Evolutionary conservation across 192 early-diverging fungal genomes (phyloP).

Genomic region (Coemansia sp.): DNA sequence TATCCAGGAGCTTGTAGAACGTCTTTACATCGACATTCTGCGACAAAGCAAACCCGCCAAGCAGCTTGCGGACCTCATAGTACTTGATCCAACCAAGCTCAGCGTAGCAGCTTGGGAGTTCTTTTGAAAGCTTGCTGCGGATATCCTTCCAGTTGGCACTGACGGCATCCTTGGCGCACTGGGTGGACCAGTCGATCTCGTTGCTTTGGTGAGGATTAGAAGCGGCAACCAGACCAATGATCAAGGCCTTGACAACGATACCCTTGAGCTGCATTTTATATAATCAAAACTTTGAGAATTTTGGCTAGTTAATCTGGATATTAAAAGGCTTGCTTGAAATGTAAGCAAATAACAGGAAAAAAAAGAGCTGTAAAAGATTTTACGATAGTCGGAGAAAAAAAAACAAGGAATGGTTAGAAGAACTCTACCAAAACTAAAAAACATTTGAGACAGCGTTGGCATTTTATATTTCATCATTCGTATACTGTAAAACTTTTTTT

Average conservation of each 20-base stretch:
- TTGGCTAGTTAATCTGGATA: not conserved
- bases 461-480: too few relatives aligned
- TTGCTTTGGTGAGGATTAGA: not conserved
- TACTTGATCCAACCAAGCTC: constrained; percentile 6
- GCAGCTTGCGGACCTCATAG: not conserved
- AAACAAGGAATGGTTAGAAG: not conserved
- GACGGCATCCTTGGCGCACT: constrained; percentile 2
- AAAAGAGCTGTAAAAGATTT: not conserved
- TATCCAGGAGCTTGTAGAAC: constrained; percentile 3
- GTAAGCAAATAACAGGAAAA: not conserved
- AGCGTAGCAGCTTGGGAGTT: not conserved
- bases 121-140: not conserved
- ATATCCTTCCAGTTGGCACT: not conserved
- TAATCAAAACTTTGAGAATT: not conserved
- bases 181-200: not conserved
- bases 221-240: constrained; percentile 6
- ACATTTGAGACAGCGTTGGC: too few relatives aligned
- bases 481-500: too few relatives aligned
- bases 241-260: not conserved
- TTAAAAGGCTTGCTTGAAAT: not conserved
- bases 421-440: too few relatives aligned
- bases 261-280: constrained; percentile 7
- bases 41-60: not conserved
- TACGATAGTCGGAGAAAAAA: not conserved
- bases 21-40: not conserved